Base-by-base conservation (phyloP, 2,329 filamentous ascomycete genomes). In the Huntiella decipiens region DNA sequence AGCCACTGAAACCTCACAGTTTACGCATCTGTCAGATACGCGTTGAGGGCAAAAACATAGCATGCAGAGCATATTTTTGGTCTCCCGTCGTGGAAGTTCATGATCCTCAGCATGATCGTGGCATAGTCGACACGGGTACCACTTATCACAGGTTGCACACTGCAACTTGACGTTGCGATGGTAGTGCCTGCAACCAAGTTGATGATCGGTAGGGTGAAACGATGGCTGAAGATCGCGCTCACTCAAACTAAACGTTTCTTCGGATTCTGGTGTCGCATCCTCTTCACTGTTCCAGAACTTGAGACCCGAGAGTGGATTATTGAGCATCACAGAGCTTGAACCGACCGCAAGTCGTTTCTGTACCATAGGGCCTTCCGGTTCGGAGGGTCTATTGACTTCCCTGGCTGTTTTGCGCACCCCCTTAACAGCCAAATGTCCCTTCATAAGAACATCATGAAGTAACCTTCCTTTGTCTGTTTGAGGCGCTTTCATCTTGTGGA, bases 51-150 rank as follows among this genome's bases (percentile, higher is more conserved):
- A 84, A 5, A 78, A 76, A 60, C 91, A 98, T 22, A 86, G 68
- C 91, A 98, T 98, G 60, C 91, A 98, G 4, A 98, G 71, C 91
- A 98, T 98, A 56, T 95, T 81, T 60, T 79, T 80, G 5, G 88
- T 98, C 54, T 83, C 81, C 54, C 77, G 79, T 44, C 91, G 76
- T 54, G 87, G 75, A 47, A 98, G 66, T 50, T 66, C 68, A 59
- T 94, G 85, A 53, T 84, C 77, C 56, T 95, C 84, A 6, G 66
- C 72, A 42, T 77, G 74, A 58, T 98, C 86, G 57, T 98, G 91
- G 57, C 91, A 98, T 57, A 96, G 80, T 13, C 91, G 79, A 59
- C 91, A 98, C 0, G 88, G 83, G 57, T 95, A 92, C 91, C 91
- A 98, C 55, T 74, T 79, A 54, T 79, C 74, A 63, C 91, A 98